These are phyloP conservation scores for Eimeria tenella DNA, from an alignment of 169 alveolate species.

Conservation along the genomic window DNA sequence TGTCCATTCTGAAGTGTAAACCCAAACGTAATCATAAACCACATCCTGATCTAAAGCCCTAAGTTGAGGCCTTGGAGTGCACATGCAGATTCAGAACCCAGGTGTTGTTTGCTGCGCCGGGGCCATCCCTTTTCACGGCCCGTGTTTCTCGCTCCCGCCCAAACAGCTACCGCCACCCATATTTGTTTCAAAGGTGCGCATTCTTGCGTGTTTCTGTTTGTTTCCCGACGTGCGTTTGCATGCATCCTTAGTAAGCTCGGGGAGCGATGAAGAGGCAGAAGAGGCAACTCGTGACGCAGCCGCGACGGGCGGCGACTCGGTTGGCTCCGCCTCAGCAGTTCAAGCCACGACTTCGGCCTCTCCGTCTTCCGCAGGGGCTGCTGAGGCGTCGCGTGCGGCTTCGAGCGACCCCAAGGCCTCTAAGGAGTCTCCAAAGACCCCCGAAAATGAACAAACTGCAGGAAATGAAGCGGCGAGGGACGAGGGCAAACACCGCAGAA, in stretches of 20 bases:
- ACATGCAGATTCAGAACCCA: too few relatives aligned
- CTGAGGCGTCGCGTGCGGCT: conserved; percentile 7
- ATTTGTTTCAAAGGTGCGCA: too few relatives aligned
- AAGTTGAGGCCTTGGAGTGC: too few relatives aligned
- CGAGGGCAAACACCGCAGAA: neutral
- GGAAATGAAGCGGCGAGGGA: neutral
- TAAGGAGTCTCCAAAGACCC: neutral
- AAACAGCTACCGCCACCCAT: too few relatives aligned
- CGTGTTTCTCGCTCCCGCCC: too few relatives aligned
- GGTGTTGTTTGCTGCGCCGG: too few relatives aligned
- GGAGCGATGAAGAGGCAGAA: conserved; percentile 39
- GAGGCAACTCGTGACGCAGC: neutral
- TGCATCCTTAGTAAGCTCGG: conserved; percentile 31
- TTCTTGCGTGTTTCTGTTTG: too few relatives aligned
- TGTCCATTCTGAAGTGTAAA: too few relatives aligned
- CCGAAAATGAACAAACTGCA: neutral
- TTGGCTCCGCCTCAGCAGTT: neutral
- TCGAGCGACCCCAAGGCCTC: neutral
- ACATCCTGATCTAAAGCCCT: too few relatives aligned
- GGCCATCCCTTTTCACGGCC: too few relatives aligned
- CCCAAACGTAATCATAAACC: too few relatives aligned
- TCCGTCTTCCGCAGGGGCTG: neutral
- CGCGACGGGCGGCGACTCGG: neutral
- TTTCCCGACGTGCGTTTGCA: too few relatives aligned
- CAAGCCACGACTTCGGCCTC: neutral